Evolutionary conservation across 2,329 filamentous ascomycete species (phyloP).

Genomic region (Colletotrichum sp.): DNA sequence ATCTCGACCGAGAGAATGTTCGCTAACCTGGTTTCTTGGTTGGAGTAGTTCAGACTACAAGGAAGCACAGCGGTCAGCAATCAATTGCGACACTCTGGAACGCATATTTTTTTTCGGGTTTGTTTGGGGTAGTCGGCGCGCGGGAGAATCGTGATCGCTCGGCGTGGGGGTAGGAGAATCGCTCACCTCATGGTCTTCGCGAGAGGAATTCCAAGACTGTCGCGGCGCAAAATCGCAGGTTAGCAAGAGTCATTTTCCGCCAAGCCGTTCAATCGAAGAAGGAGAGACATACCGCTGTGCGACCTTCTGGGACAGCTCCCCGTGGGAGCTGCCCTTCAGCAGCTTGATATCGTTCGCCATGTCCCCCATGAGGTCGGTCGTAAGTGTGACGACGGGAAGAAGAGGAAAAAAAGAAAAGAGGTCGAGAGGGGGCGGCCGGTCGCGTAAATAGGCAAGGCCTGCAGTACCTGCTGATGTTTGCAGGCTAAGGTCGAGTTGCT

Average conservation of each 20-base stretch:
- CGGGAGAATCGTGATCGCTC: not conserved
- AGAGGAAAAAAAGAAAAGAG: not conserved
- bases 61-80: not conserved
- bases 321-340: slow-evolving; percentile 37
- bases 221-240: not conserved
- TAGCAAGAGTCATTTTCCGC: not conserved
- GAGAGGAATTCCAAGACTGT: slow-evolving; percentile 17
- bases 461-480: slow-evolving; percentile 9
- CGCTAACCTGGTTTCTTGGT: slow-evolving; percentile 64
- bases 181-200: slow-evolving; percentile 20
- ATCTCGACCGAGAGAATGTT: not conserved
- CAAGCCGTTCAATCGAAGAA: not conserved
- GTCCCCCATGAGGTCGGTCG: slow-evolving; percentile 21
- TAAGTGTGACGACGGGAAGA: slow-evolving; percentile 12
- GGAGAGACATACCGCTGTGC: slow-evolving; percentile 25
- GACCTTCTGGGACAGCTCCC: slow-evolving; percentile 35
- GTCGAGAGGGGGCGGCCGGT: not conserved
- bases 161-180: not conserved
- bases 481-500: slow-evolving; percentile 5
- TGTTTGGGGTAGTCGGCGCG: slow-evolving; percentile 53
- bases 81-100: slow-evolving; percentile 58
- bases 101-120: not conserved
- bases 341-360: slow-evolving; percentile 44
- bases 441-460: slow-evolving; percentile 5
- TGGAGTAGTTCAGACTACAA: slow-evolving; percentile 70